A percentile compares a stretch with the other conserved stretches of the same genome.
phyloP scores from a whole-genome alignment of 2,329 filamentous ascomycete genomes.

The Cladosporium colombiae region DNA sequence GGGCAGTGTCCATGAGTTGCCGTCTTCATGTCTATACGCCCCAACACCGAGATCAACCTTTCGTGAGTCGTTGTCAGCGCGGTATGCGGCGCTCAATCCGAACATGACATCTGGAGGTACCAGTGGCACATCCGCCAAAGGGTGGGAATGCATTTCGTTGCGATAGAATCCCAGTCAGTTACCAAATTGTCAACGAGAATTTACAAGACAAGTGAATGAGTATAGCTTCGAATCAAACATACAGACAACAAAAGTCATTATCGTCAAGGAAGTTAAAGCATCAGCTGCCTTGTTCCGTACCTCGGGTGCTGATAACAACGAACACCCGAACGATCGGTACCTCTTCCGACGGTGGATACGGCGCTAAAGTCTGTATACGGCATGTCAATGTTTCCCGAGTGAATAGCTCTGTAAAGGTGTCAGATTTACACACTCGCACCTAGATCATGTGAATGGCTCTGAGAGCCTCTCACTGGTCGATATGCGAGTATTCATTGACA shows the following conservation, averaged over 20 bases:
- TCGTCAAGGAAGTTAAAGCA: background rate
- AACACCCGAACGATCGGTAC: background rate
- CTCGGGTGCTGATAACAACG: background rate
- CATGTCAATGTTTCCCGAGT: background rate
- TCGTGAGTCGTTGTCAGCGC: constrained; percentile 69
- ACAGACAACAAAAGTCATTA: background rate
- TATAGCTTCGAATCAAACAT: background rate
- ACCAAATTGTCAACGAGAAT: background rate
- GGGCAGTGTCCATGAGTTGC: constrained; percentile 94
- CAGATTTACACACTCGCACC: background rate
- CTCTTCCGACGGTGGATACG: background rate
- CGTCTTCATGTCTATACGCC: constrained; percentile 90
- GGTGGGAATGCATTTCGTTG: background rate
- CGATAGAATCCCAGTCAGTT: background rate
- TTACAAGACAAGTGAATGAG: background rate
- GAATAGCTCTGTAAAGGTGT: background rate
- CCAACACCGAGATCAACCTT: constrained; percentile 96
- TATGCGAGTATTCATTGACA: too few species aligned
- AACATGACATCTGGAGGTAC: constrained; percentile 92
- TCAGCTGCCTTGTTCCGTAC: background rate
- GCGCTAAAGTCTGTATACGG: background rate
- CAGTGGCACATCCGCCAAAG: constrained; percentile 55
- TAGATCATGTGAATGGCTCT: too few species aligned
- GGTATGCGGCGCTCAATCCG: constrained; percentile 84
- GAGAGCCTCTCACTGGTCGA: too few species aligned